phyloP scores from a whole-genome alignment of 2,329 filamentous ascomycete genomes.

The Cercospora sp. region DNA sequence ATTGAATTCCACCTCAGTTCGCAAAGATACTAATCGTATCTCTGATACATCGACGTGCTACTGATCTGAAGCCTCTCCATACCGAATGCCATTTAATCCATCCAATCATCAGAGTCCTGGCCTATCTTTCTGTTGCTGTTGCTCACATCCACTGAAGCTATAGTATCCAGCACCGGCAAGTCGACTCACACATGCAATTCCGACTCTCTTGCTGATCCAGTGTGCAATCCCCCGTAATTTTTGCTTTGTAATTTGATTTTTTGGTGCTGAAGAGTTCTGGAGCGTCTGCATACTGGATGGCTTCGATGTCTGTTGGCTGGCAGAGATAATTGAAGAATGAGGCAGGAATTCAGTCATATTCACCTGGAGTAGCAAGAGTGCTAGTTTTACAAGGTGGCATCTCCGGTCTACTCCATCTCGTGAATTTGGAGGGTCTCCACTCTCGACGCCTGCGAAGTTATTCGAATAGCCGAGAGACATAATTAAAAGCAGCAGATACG shows the following conservation, averaged over 20 bases:
- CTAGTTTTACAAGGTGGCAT: background rate
- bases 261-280: background rate
- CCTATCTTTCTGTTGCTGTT: background rate
- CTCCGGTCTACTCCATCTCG: background rate
- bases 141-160: too few relatives aligned
- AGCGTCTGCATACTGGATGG: background rate
- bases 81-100: too few relatives aligned
- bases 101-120: background rate
- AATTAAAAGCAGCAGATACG: background rate
- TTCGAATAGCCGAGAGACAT: background rate
- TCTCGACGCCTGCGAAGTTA: background rate
- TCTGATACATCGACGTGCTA: too few relatives aligned
- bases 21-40: too few relatives aligned
- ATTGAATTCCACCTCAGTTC: too few relatives aligned
- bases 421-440: background rate
- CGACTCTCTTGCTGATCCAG: too few relatives aligned
- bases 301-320: background rate
- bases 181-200: too few relatives aligned
- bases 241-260: background rate
- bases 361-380: background rate
- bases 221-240: too few relatives aligned
- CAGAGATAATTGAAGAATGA: background rate
- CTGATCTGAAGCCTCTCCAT: too few relatives aligned
- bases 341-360: background rate
- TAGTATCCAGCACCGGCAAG: too few relatives aligned